Conservation (phyloP, 1,284 basidiomycete genomes). For the Exobasidium cylindrosporum region DNA sequence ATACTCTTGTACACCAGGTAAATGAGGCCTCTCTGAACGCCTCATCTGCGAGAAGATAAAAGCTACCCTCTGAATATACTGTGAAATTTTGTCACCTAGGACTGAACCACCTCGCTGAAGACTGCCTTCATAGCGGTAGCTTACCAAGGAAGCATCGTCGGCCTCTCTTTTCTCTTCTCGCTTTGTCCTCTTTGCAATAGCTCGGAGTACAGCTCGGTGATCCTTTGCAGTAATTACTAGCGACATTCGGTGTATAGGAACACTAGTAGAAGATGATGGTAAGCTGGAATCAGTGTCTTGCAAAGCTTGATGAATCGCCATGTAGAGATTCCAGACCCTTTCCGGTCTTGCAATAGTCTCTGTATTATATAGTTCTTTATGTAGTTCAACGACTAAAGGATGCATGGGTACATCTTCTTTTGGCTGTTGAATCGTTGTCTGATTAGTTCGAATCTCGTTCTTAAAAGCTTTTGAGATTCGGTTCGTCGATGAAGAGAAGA, state of each 20-base stretch:
- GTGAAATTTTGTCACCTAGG: conserved; percentile 15
- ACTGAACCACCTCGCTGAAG: not conserved
- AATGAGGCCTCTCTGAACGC: not conserved
- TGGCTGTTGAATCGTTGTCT: not conserved
- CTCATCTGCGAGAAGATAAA: conserved; percentile 38
- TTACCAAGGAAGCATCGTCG: not conserved
- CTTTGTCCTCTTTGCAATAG: conserved; percentile 17
- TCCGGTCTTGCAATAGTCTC: conserved; percentile 25
- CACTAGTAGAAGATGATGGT: conserved; percentile 23
- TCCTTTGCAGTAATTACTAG: conserved; percentile 24
- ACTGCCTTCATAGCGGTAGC: not conserved
- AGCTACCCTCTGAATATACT: conserved; percentile 35
- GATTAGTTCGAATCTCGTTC: not conserved
- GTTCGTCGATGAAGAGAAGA: conserved; percentile 9
- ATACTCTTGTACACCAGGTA: conserved; percentile 23
- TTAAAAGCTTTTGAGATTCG: not conserved
- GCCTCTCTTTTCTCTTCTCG: not conserved
- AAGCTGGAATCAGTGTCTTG: conserved; percentile 11
- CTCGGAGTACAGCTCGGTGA: conserved; percentile 29
- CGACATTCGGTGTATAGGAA: not conserved
- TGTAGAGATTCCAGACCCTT: conserved; percentile 35
- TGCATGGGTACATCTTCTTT: conserved; percentile 12
- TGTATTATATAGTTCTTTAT: conserved; percentile 31
- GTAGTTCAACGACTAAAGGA: conserved; percentile 33
- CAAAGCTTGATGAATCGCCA: conserved; percentile 21